phyloP scores from a whole-genome alignment of 768 basidiomycete genomes.

The Tricholoma sp. region DNA sequence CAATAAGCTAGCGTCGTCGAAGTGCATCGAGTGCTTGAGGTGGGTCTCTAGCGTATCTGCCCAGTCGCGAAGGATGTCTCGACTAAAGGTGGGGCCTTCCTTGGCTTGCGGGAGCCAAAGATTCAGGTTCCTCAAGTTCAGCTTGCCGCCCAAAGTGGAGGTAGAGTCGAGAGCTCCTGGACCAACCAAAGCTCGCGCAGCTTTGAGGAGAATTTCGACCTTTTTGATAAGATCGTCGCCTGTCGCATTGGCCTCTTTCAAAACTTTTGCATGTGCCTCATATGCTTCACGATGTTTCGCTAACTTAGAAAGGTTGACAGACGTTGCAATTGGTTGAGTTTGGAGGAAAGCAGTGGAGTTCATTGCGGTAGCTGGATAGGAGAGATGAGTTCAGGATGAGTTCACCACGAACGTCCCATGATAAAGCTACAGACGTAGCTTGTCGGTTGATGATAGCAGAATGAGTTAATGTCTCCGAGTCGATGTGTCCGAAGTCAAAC shows the following conservation, averaged over 20 bases:
- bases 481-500: no score
- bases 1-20: constrained; percentile 37
- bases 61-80: constrained; percentile 31
- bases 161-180: constrained; percentile 19
- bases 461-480: no score
- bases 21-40: constrained; percentile 32
- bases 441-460: background rate
- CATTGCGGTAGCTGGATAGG: background rate
- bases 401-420: no score
- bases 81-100: constrained; percentile 34
- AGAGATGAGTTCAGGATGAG: background rate
- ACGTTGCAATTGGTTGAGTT: constrained; percentile 38
- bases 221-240: constrained; percentile 21
- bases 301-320: constrained; percentile 37
- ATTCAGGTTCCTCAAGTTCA: constrained; percentile 27
- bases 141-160: constrained; percentile 15
- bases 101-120: constrained; percentile 36
- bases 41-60: constrained; percentile 33
- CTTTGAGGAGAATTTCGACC: constrained; percentile 30
- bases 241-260: constrained; percentile 21
- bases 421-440: no score
- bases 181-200: constrained; percentile 30
- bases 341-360: constrained; percentile 25
- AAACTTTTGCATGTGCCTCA: constrained; percentile 26
- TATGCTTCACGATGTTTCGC: constrained; percentile 34